A percentile compares a stretch with the other conserved stretches of the same genome.
phyloP scores from a whole-genome alignment of 257 asterid genomes.

The Scutellaria galericulata region DNA sequence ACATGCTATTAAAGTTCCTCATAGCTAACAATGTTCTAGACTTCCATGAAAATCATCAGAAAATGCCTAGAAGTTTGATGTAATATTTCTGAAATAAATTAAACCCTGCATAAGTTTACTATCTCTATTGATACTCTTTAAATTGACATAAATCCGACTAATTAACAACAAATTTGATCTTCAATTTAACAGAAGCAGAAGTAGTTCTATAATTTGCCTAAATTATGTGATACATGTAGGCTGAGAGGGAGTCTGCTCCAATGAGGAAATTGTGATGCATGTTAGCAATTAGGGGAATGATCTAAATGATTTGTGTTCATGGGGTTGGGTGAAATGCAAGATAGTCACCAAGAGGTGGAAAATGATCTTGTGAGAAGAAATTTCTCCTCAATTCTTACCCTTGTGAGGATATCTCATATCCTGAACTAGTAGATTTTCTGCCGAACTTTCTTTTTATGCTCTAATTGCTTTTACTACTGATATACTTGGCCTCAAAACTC shows the following conservation, averaged over 20 bases:
- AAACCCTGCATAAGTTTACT: too few species aligned
- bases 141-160: background rate
- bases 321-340: background rate
- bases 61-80: too few species aligned
- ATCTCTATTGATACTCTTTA: background rate
- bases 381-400: background rate
- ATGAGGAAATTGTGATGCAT: background rate
- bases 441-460: background rate
- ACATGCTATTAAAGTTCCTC: too few species aligned
- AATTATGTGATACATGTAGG: too few species aligned
- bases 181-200: background rate
- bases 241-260: too few species aligned
- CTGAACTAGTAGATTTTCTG: background rate
- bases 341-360: background rate
- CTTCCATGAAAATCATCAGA: too few species aligned
- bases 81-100: too few species aligned
- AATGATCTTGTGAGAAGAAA: background rate
- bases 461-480: background rate
- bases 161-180: background rate
- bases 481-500: background rate
- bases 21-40: too few species aligned
- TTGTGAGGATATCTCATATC: background rate
- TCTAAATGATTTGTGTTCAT: background rate
- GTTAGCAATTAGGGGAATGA: background rate
- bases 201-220: too few species aligned